A percentile compares a stretch with the other conserved stretches of the same genome.
These are phyloP conservation scores for Naganishia albida DNA, from an alignment of 1,284 basidiomycete genomes.

Conservation along the genomic window DNA sequence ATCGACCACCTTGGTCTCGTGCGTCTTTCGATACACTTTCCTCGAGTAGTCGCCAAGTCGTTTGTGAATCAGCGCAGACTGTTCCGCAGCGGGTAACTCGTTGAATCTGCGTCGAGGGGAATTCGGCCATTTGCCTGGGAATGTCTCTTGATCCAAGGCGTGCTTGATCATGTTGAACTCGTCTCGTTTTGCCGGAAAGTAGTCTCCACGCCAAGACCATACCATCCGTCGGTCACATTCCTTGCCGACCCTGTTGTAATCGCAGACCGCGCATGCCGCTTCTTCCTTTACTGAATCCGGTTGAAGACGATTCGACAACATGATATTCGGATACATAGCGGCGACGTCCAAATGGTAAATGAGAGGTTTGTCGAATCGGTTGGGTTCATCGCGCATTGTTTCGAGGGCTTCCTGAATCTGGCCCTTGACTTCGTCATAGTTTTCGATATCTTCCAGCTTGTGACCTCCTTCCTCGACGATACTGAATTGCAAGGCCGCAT, in stretches of 20 bases:
- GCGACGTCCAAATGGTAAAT: constrained; percentile 99
- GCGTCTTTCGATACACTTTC: constrained; percentile 99
- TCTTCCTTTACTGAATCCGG: constrained; percentile 98
- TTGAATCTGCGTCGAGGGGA: constrained; percentile 76
- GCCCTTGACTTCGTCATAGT: constrained; percentile 89
- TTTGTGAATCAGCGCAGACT: constrained; percentile 90
- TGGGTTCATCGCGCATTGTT: constrained; percentile 85
- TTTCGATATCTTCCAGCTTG: constrained; percentile 80
- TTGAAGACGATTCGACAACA: constrained; percentile 98
- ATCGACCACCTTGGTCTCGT: constrained; percentile 94
- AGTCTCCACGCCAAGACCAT: constrained; percentile 99
- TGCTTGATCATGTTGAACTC: constrained; percentile 99
- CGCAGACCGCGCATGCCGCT: constrained; percentile 94
- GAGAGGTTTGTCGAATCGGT: constrained; percentile 84
- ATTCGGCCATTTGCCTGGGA: constrained; percentile 77
- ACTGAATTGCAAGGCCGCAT: constrained; percentile 85
- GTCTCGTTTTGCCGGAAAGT: constrained; percentile 95
- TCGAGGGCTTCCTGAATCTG: constrained; percentile 80
- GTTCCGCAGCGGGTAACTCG: constrained; percentile 83
- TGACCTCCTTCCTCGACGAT: constrained; percentile 84
- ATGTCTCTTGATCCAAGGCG: constrained; percentile 90
- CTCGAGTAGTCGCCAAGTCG: constrained; percentile 97
- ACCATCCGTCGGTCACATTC: constrained; percentile 89
- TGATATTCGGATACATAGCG: constrained; percentile 99
- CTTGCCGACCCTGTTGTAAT: constrained; percentile 96